Evolutionary conservation across 331 rosid species (phyloP).

Genomic region (Acacia concinna): DNA sequence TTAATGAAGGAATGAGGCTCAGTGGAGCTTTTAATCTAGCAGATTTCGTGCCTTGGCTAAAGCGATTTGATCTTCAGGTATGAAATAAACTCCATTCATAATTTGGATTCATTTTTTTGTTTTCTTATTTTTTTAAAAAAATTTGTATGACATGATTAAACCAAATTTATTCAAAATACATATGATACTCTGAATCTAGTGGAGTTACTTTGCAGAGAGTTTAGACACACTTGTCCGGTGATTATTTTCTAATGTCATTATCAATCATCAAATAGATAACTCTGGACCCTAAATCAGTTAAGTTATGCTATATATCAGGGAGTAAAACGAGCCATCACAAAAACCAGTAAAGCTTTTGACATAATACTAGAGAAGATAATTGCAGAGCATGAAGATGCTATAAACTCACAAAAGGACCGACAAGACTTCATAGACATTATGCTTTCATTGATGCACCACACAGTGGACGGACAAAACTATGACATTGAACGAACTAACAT

Average conservation of each 20-base stretch:
- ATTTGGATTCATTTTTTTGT: neutral
- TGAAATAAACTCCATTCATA: neutral
- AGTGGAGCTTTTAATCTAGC: conserved; percentile 21
- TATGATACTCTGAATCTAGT: neutral
- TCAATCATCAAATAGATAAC: neutral
- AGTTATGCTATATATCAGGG: conserved; percentile 31
- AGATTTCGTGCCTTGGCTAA: conserved; percentile 22
- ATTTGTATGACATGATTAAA: too few relatives aligned
- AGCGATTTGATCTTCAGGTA: conserved; percentile 35
- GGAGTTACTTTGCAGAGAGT: neutral
- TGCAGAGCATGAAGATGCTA: conserved; percentile 27
- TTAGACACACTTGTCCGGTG: too few relatives aligned
- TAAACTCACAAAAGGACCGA: neutral
- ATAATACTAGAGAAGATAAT: conserved; percentile 35
- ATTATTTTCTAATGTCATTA: neutral
- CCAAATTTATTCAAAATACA: neutral
- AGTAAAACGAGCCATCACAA: conserved; percentile 9
- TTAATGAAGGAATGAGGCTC: neutral
- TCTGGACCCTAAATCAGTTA: neutral
- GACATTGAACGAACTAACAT: conserved; percentile 23
- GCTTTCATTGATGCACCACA: neutral
- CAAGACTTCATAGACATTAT: neutral
- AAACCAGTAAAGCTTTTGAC: conserved; percentile 27
- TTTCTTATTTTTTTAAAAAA: too few relatives aligned
- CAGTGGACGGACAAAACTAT: conserved; percentile 6